These are phyloP conservation scores for Ascosphaera aggregata DNA, from an alignment of 2,329 filamentous ascomycete species.

Conservation along the genomic window DNA sequence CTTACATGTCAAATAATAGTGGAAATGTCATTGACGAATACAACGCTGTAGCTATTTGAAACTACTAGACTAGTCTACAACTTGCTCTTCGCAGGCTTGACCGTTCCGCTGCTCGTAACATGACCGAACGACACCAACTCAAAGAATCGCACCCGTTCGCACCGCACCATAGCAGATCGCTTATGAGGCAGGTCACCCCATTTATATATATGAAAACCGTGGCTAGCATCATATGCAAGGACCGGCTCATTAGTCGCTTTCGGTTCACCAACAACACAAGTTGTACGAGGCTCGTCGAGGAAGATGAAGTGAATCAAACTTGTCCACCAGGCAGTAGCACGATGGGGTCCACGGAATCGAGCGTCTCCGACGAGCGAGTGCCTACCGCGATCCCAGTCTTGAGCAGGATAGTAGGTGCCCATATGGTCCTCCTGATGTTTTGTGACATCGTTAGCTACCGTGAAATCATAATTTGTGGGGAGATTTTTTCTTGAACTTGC, in stretches of 20 bases:
- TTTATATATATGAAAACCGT: constrained; percentile 49
- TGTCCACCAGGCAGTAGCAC: constrained; percentile 35
- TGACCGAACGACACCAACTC: constrained; percentile 28
- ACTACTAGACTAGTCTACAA: constrained; percentile 6
- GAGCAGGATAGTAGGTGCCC: constrained; percentile 32
- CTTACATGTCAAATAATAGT: no score
- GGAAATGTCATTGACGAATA: no score
- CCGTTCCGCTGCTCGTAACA: constrained; percentile 7
- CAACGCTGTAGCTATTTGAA: no score
- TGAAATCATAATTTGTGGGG: no score
- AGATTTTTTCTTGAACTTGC: not conserved
- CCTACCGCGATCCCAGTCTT: constrained; percentile 33
- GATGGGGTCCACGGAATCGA: constrained; percentile 29
- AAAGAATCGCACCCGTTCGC: constrained; percentile 45
- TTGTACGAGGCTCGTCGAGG: constrained; percentile 33
- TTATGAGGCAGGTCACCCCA: constrained; percentile 51
- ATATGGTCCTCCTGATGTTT: constrained; percentile 39
- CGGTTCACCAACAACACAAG: constrained; percentile 37
- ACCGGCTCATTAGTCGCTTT: constrained; percentile 47
- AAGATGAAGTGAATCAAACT: constrained; percentile 36
- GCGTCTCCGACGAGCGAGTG: constrained; percentile 36
- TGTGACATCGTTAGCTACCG: no score
- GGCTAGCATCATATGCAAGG: constrained; percentile 49
- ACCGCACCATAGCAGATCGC: constrained; percentile 41
- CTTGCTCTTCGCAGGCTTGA: constrained; percentile 8